A percentile compares a stretch with the other conserved stretches of the same genome.
These are phyloP conservation scores for Colletotrichum shisoi DNA, from an alignment of 2,329 filamentous ascomycete species.

Conservation along the genomic window DNA sequence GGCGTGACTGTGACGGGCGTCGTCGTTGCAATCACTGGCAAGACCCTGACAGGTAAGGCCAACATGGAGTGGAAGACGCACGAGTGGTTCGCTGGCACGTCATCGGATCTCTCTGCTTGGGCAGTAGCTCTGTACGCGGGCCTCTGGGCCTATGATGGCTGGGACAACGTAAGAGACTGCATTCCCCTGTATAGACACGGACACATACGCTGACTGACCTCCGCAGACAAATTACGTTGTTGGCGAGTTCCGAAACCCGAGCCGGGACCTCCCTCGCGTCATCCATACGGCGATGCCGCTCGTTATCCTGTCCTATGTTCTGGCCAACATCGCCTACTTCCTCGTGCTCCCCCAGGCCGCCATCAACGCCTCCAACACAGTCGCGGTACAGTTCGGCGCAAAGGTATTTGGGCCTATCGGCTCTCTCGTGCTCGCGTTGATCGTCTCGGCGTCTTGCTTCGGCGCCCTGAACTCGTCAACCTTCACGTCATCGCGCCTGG, in stretches of 20 bases:
- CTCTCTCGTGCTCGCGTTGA: slow-evolving; percentile 82
- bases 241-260: slow-evolving; percentile 92
- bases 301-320: slow-evolving; percentile 87
- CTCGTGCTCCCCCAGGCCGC: slow-evolving; percentile 82
- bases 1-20: slow-evolving; percentile 88
- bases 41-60: slow-evolving; percentile 76
- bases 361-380: slow-evolving; percentile 89
- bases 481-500: slow-evolving; percentile 89
- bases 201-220: slow-evolving; percentile 31
- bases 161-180: slow-evolving; percentile 84
- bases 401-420: slow-evolving; percentile 89
- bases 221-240: slow-evolving; percentile 92
- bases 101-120: slow-evolving; percentile 81
- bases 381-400: slow-evolving; percentile 92
- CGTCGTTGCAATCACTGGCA: slow-evolving; percentile 85
- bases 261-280: slow-evolving; percentile 87
- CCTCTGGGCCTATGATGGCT: slow-evolving; percentile 97
- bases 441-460: slow-evolving; percentile 91
- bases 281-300: slow-evolving; percentile 97
- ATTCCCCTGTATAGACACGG: neutral
- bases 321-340: slow-evolving; percentile 94
- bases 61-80: slow-evolving; percentile 86
- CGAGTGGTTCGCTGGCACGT: slow-evolving; percentile 89
- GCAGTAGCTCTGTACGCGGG: slow-evolving; percentile 94
- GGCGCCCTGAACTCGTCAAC: slow-evolving; percentile 93